Evolutionary conservation across 805 yeast genomes (phyloP).

Genomic region (Priceomyces carsonii): DNA sequence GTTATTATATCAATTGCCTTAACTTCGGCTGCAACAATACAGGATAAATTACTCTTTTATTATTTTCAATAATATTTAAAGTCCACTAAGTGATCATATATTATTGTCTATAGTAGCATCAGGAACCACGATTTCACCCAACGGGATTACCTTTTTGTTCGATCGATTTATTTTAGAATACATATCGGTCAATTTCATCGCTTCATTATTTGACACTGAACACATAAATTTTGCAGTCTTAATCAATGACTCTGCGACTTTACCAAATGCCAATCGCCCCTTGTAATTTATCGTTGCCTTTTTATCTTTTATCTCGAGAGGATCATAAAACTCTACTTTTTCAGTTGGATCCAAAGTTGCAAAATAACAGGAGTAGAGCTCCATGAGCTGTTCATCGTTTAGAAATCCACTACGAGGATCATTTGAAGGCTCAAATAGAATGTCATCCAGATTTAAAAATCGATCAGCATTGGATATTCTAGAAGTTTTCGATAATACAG

Average conservation of each 20-base stretch:
- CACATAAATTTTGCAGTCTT: not conserved
- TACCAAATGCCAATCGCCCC: slow-evolving; percentile 5
- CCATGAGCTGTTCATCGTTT: slow-evolving; percentile 33
- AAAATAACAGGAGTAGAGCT: slow-evolving; percentile 42
- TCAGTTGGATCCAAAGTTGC: slow-evolving; percentile 22
- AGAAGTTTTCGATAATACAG: too few relatives aligned
- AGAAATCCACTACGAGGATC: slow-evolving; percentile 45
- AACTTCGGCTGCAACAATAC: too few relatives aligned
- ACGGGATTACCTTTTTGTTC: too few relatives aligned
- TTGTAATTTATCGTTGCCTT: slow-evolving; percentile 8
- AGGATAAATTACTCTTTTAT: too few relatives aligned
- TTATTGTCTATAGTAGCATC: too few relatives aligned
- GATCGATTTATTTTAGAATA: too few relatives aligned
- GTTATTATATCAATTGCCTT: too few relatives aligned
- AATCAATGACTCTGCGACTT: not conserved
- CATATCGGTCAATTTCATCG: not conserved
- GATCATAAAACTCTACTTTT: slow-evolving; percentile 15
- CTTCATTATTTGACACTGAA: not conserved
- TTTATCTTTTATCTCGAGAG: slow-evolving; percentile 10
- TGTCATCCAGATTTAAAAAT: not conserved
- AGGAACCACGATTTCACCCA: too few relatives aligned
- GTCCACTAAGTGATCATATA: too few relatives aligned
- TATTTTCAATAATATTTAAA: too few relatives aligned
- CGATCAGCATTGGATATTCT: too few relatives aligned
- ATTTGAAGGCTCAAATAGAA: not conserved